phyloP scores from a whole-genome alignment of 352 stramenopile genomes.

The Phytopythium boreale region DNA sequence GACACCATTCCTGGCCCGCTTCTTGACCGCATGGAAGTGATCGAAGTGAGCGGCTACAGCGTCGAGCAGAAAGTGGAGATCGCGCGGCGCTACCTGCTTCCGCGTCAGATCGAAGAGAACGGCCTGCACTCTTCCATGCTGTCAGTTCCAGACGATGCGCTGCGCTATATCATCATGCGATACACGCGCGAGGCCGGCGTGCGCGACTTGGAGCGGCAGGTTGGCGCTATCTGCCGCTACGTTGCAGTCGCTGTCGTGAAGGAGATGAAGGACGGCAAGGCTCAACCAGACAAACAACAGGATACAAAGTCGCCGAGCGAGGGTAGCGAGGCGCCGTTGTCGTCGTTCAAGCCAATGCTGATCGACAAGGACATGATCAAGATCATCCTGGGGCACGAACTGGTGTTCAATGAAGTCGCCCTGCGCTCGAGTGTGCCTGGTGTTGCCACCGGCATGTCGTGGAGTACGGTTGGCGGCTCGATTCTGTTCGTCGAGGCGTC shows the following conservation, averaged over 20 bases:
- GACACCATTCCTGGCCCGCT: constrained; percentile 73
- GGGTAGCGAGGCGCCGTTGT: constrained; percentile 11
- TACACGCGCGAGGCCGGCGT: constrained; percentile 89
- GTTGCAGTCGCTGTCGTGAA: constrained; percentile 69
- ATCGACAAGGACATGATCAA: constrained; percentile 55
- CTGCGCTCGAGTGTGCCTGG: constrained; percentile 60
- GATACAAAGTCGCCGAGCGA: constrained; percentile 6
- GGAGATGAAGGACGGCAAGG: constrained; percentile 27
- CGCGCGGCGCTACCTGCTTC: constrained; percentile 68
- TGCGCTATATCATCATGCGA: constrained; percentile 68
- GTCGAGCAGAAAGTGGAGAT: constrained; percentile 85
- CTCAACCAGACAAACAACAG: constrained; percentile 11
- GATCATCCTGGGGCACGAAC: constrained; percentile 59
- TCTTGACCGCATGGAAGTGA: constrained; percentile 85
- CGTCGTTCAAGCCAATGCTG: constrained; percentile 31
- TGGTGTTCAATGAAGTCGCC: constrained; percentile 75
- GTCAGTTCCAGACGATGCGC: constrained; percentile 48
- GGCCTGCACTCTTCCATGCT: constrained; percentile 49
- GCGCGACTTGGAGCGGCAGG: constrained; percentile 75
- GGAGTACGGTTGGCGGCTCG: constrained; percentile 70
- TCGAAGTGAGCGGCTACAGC: constrained; percentile 80
- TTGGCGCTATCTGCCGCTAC: constrained; percentile 73
- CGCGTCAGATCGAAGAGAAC: constrained; percentile 75
- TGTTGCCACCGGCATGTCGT: constrained; percentile 83
- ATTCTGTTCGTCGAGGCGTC: constrained; percentile 89